These are phyloP conservation scores for Cavenderia fasciculata DNA, from an alignment of 78 protist species.

Conservation along the genomic window DNA sequence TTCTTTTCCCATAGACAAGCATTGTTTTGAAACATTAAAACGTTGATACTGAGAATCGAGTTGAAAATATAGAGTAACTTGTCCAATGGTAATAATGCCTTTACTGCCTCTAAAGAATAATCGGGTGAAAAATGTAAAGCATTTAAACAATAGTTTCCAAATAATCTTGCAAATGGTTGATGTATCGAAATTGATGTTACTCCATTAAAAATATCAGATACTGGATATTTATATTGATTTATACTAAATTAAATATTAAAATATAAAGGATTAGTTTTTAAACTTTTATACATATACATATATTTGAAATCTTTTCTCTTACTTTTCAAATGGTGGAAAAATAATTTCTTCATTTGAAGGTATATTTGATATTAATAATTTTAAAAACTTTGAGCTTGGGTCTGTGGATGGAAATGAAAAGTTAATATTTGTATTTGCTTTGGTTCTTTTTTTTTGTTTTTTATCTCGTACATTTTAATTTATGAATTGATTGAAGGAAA, in stretches of 20 bases:
- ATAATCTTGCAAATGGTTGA: constrained; percentile 5
- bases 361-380: too few relatives aligned
- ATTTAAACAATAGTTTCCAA: constrained; percentile 20
- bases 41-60: background rate
- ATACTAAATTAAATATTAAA: too few relatives aligned
- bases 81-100: background rate
- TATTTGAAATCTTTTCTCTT: too few relatives aligned
- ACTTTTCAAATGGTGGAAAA: too few relatives aligned
- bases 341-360: too few relatives aligned
- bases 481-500: constrained; percentile 23
- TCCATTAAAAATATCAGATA: constrained; percentile 8
- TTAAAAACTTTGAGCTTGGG: too few relatives aligned
- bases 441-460: too few relatives aligned
- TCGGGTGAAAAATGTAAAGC: background rate
- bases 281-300: too few relatives aligned
- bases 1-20: constrained; percentile 49
- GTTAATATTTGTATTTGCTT: too few relatives aligned
- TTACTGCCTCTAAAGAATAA: constrained; percentile 1
- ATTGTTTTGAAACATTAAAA: constrained; percentile 18
- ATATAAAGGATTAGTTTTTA: too few relatives aligned
- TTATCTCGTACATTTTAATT: background rate
- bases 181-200: constrained; percentile 27
- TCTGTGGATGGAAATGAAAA: too few relatives aligned
- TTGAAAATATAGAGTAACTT: background rate
- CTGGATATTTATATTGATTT: background rate